These are phyloP conservation scores for Loxodes magnus DNA, from an alignment of 73 alveolate species.

Conservation along the genomic window DNA sequence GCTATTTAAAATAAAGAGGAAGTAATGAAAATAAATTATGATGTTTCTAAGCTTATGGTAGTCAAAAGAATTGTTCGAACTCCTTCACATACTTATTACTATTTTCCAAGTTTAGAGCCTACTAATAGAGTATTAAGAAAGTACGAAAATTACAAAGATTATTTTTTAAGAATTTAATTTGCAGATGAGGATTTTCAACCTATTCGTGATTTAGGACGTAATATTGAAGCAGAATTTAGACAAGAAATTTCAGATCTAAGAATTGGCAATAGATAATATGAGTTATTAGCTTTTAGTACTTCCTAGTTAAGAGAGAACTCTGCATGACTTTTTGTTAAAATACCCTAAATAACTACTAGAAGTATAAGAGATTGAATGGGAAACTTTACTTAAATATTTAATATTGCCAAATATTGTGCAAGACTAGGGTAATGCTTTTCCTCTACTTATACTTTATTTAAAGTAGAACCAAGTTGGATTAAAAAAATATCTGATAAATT, in stretches of 20 bases:
- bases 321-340: slow-evolving; percentile 62
- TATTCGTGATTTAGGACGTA: too few species aligned
- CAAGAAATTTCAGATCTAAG: slow-evolving; percentile 31
- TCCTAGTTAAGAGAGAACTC: slow-evolving; percentile 64
- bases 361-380: slow-evolving; percentile 50
- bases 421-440: slow-evolving; percentile 75
- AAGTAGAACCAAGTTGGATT: slow-evolving; percentile 24
- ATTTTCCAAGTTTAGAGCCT: too few species aligned
- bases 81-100: too few species aligned
- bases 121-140: too few species aligned
- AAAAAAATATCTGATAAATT: slow-evolving; percentile 24
- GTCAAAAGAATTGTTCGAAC: too few species aligned
- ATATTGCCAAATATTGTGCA: slow-evolving; percentile 70
- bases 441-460: slow-evolving; percentile 40
- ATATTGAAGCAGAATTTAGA: too few species aligned
- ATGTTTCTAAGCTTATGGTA: too few species aligned
- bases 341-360: slow-evolving; percentile 26
- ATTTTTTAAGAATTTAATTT: too few species aligned
- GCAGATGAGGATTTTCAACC: too few species aligned
- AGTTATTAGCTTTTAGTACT: slow-evolving; percentile 67
- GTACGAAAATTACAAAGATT: too few species aligned
- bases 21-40: too few species aligned
- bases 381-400: slow-evolving; percentile 42
- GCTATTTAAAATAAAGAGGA: too few species aligned
- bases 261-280: slow-evolving; percentile 31